Evolutionary conservation across 306 rosid species (phyloP).

Genomic region (Lathyrus aphaca): DNA sequence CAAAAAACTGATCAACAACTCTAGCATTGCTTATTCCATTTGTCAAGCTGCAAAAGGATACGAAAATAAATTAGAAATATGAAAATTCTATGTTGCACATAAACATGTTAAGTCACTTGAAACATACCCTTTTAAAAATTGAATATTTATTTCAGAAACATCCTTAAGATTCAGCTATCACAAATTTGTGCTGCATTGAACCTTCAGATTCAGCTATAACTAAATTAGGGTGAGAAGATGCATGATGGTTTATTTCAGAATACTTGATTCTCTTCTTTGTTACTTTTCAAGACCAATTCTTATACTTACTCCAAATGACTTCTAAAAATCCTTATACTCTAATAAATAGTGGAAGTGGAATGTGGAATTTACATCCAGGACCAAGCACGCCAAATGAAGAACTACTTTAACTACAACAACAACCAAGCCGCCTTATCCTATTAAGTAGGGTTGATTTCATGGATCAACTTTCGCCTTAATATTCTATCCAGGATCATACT

Average conservation of each 20-base stretch:
- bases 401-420: conserved; percentile 23
- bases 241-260: conserved; percentile 19
- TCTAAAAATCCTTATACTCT: background rate
- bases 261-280: conserved; percentile 2
- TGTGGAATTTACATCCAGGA: conserved; percentile 6
- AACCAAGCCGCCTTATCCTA: too few relatives aligned
- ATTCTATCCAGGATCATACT: too few relatives aligned
- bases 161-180: background rate
- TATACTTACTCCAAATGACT: background rate
- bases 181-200: conserved; percentile 8
- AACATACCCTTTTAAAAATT: conserved; percentile 4
- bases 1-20: conserved; percentile 77
- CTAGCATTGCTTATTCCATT: conserved; percentile 68
- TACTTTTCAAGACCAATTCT: conserved; percentile 1
- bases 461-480: too few relatives aligned
- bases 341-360: conserved; percentile 17
- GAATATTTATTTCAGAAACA: background rate
- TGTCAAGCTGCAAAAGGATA: conserved; percentile 61
- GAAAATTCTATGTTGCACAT: conserved; percentile 16
- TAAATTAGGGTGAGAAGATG: conserved; percentile 3
- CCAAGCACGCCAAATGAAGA: conserved; percentile 1
- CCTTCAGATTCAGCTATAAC: conserved; percentile 27
- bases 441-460: too few relatives aligned
- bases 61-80: conserved; percentile 25
- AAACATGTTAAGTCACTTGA: conserved; percentile 21